Percentiles rank a stretch among this genome's conserved stretches.
phyloP scores from a whole-genome alignment of 2,329 filamentous ascomycete genomes.

The Penicillium sclerotiorum region DNA sequence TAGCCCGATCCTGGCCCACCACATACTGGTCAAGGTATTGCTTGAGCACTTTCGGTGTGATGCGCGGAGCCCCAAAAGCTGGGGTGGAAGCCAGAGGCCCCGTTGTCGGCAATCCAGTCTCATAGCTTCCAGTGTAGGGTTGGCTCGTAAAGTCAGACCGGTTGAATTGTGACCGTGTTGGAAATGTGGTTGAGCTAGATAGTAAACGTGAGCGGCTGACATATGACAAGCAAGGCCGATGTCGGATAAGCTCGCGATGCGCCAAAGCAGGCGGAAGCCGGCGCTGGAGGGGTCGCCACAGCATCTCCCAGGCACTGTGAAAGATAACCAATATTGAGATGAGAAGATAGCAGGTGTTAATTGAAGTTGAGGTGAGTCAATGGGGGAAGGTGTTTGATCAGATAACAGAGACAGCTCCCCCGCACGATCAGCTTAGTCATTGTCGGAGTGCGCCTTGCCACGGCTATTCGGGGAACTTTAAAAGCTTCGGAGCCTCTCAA shows the following conservation, averaged over 20 bases:
- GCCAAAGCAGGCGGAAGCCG: conserved; percentile 23
- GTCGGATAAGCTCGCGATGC: conserved; percentile 26
- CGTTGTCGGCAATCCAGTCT: conserved; percentile 61
- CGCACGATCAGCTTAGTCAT: conserved; percentile 31
- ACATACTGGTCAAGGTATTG: conserved; percentile 93
- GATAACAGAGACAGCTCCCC: no score
- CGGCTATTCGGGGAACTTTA: no score
- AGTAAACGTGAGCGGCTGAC: conserved; percentile 22
- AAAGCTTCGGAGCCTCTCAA: no score
- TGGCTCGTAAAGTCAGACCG: conserved; percentile 66
- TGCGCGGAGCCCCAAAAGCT: conserved; percentile 58
- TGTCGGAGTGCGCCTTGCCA: no score
- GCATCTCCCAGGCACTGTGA: conserved; percentile 29
- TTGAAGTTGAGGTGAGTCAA: background rate
- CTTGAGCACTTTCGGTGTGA: conserved; percentile 72
- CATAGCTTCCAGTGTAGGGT: conserved; percentile 65
- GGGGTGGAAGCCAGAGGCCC: conserved; percentile 65
- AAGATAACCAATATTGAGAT: background rate
- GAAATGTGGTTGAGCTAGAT: conserved; percentile 36
- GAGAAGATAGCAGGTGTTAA: background rate
- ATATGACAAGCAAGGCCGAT: conserved; percentile 20
- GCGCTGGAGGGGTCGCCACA: conserved; percentile 34
- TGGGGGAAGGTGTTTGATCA: conserved; percentile 15
- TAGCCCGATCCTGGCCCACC: conserved; percentile 87
- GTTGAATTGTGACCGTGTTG: conserved; percentile 55